Evolutionary conservation across 2,329 filamentous ascomycete species (phyloP).

Genomic region (Fusarium nelsonii): DNA sequence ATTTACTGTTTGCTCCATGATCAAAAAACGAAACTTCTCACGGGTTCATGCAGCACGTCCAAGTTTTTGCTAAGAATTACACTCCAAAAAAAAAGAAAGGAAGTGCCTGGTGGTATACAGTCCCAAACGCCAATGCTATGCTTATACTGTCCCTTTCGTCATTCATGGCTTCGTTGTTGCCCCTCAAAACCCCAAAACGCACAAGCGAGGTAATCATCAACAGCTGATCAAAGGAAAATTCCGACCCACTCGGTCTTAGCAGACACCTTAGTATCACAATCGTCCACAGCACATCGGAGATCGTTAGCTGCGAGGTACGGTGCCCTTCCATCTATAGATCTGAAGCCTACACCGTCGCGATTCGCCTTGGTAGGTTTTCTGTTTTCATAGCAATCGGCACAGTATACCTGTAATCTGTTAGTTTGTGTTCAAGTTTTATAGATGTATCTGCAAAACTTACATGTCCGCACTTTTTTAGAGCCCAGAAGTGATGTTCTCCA

Average conservation of each 20-base stretch:
- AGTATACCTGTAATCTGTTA: conserved; percentile 66
- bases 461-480: conserved; percentile 90
- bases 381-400: conserved; percentile 70
- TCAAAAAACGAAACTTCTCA: conserved; percentile 6
- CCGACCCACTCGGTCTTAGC: conserved; percentile 71
- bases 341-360: conserved; percentile 56
- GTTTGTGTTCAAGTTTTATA: not conserved
- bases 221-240: conserved; percentile 63
- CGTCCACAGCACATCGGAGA: conserved; percentile 68
- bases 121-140: conserved; percentile 41
- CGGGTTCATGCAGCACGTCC: not conserved
- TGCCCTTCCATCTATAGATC: conserved; percentile 48
- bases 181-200: conserved; percentile 1
- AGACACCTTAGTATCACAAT: conserved; percentile 66
- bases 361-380: conserved; percentile 58
- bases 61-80: not conserved
- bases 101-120: conserved; percentile 17
- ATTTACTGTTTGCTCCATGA: not conserved
- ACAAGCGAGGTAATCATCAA: conserved; percentile 43
- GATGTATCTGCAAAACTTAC: conserved; percentile 63
- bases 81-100: not conserved
- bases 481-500: conserved; percentile 89
- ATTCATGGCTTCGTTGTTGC: conserved; percentile 33
- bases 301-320: conserved; percentile 48
- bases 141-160: conserved; percentile 26